Conservation (phyloP, 495 filamentous ascomycete genomes). For the Trichoderma orchidacearum region DNA sequence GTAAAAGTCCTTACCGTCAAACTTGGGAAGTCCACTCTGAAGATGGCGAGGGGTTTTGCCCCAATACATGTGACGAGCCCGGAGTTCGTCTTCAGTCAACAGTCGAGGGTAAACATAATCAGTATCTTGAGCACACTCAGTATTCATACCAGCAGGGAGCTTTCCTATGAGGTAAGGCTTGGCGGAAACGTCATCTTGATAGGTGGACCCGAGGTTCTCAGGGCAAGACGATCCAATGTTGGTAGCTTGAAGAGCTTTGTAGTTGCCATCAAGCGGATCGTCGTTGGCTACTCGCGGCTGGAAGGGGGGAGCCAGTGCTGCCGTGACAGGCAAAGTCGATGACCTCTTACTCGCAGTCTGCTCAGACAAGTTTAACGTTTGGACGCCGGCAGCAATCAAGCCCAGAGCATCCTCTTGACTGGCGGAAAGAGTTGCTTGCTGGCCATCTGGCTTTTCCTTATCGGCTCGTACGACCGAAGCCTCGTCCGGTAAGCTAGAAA, state of each 20-base stretch:
- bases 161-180: constrained; percentile 30
- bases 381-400: not conserved
- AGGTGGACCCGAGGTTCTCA: not conserved
- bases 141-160: constrained; percentile 21
- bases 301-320: constrained; percentile 15
- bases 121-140: constrained; percentile 13
- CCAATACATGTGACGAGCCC: constrained; percentile 37
- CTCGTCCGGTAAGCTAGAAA: not conserved
- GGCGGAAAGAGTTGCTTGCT: not conserved
- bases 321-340: constrained; percentile 8
- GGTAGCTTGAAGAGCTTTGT: not conserved
- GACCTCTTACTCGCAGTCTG: constrained; percentile 8
- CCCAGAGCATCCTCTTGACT: not conserved
- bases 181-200: not conserved
- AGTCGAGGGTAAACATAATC: constrained; percentile 34
- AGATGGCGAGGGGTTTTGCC: constrained; percentile 26
- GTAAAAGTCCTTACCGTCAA: constrained; percentile 43
- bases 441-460: not conserved
- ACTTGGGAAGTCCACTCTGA: constrained; percentile 36
- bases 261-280: not conserved
- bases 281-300: constrained; percentile 10
- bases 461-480: not conserved
- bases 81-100: constrained; percentile 32
- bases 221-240: not conserved
- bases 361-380: not conserved